Evolutionary conservation across 2,329 filamentous ascomycete genomes (phyloP).

Genomic region (Furcasterigmium furcatum): DNA sequence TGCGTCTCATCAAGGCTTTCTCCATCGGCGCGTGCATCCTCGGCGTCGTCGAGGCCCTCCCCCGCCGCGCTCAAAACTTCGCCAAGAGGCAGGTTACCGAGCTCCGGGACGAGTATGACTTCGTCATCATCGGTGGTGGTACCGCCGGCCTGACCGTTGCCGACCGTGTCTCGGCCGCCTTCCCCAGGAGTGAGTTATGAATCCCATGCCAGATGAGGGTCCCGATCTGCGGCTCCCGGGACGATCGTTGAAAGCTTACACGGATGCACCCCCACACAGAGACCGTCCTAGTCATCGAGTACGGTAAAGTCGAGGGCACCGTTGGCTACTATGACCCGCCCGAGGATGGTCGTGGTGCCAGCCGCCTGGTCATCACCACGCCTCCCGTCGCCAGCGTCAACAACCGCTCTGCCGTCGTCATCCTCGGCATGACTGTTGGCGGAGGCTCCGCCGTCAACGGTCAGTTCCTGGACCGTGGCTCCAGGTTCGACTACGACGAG

Average conservation of each 20-base stretch:
- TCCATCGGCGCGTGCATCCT: constrained; percentile 12
- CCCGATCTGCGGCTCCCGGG: too few species aligned
- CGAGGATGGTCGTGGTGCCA: constrained; percentile 15
- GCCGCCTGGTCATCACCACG: constrained; percentile 18
- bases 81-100: constrained; percentile 19
- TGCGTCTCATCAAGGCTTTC: constrained; percentile 14
- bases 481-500: constrained; percentile 29
- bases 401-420: constrained; percentile 19
- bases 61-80: constrained; percentile 8
- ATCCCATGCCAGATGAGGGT: background rate
- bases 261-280: background rate
- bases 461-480: constrained; percentile 32
- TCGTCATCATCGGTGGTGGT: constrained; percentile 25
- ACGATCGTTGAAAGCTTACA: background rate
- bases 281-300: constrained; percentile 5
- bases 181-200: constrained; percentile 17
- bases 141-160: constrained; percentile 28
- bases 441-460: constrained; percentile 32
- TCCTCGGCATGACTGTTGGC: constrained; percentile 28
- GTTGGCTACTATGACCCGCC: constrained; percentile 23
- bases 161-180: constrained; percentile 24
- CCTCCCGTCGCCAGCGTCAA: constrained; percentile 20
- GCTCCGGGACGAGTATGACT: constrained; percentile 23
- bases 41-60: constrained; percentile 14
- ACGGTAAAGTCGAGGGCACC: constrained; percentile 9